Conservation (phyloP, 768 basidiomycete genomes). For the Boletellus emodensis region DNA sequence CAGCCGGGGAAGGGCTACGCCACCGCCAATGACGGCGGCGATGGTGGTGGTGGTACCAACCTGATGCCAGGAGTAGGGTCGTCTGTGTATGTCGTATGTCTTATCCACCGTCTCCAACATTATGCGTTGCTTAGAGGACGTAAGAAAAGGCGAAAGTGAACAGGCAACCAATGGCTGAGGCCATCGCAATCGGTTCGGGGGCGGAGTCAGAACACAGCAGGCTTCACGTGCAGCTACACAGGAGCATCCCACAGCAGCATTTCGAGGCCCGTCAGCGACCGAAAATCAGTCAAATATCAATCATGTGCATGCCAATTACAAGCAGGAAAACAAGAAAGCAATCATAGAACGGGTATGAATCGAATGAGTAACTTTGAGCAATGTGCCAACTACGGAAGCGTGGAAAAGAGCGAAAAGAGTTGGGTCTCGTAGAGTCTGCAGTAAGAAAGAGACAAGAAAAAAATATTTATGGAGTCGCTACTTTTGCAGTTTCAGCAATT, state of each 20-base stretch:
- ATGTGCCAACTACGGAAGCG: slow-evolving; percentile 8
- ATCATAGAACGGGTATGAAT: slow-evolving; percentile 27
- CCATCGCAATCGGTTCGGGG: slow-evolving; percentile 24
- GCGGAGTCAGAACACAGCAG: slow-evolving; percentile 34
- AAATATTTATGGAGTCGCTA: slow-evolving; percentile 25
- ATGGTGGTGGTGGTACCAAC: slow-evolving; percentile 36
- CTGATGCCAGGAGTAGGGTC: slow-evolving; percentile 83
- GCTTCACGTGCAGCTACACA: slow-evolving; percentile 25
- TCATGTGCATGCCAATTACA: slow-evolving; percentile 29
- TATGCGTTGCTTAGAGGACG: slow-evolving; percentile 12
- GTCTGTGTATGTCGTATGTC: slow-evolving; percentile 29
- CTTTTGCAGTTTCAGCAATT: slow-evolving; percentile 54
- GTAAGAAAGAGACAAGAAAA: not conserved
- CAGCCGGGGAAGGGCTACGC: slow-evolving; percentile 15
- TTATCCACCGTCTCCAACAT: slow-evolving; percentile 23
- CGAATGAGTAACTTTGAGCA: slow-evolving; percentile 7
- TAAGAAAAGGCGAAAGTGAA: slow-evolving; percentile 9
- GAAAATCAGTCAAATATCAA: slow-evolving; percentile 15
- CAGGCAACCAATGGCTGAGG: slow-evolving; percentile 8
- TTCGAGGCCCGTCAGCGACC: not conserved
- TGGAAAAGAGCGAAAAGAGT: slow-evolving; percentile 3
- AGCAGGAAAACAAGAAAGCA: slow-evolving; percentile 14
- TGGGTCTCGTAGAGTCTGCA: slow-evolving; percentile 15
- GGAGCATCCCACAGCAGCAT: not conserved
- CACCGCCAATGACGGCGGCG: slow-evolving; percentile 10